Evolutionary conservation across 306 rosid genomes (phyloP).

Genomic region (Acacia melanoxylon): DNA sequence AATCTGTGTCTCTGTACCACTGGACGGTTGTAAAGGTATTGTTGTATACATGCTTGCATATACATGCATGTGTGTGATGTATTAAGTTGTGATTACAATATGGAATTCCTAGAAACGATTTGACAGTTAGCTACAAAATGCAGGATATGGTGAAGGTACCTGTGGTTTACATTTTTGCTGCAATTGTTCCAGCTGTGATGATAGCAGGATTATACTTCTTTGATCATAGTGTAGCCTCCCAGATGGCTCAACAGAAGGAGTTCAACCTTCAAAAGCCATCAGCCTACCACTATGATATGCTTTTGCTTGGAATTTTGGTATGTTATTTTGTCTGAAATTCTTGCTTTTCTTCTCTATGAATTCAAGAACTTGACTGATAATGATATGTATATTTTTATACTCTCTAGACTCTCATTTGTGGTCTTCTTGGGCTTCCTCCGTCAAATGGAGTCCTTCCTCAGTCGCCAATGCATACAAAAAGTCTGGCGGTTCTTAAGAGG

Average conservation of each 20-base stretch:
- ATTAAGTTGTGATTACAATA: background rate
- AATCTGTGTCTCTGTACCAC: slow-evolving; percentile 64
- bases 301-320: slow-evolving; percentile 78
- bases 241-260: slow-evolving; percentile 89
- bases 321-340: slow-evolving; percentile 23
- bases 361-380: background rate
- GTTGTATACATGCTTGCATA: background rate
- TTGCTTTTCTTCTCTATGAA: slow-evolving; percentile 16
- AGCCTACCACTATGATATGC: slow-evolving; percentile 78
- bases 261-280: slow-evolving; percentile 93
- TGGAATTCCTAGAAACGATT: slow-evolving; percentile 5
- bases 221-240: slow-evolving; percentile 91
- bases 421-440: slow-evolving; percentile 90
- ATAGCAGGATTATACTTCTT: slow-evolving; percentile 90
- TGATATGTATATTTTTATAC: slow-evolving; percentile 22
- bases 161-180: slow-evolving; percentile 53
- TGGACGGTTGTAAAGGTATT: slow-evolving; percentile 81
- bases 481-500: slow-evolving; percentile 73
- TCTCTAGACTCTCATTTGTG: slow-evolving; percentile 70
- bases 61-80: background rate
- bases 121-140: slow-evolving; percentile 29
- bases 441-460: slow-evolving; percentile 96
- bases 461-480: slow-evolving; percentile 97
- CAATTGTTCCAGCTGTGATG: slow-evolving; percentile 84
- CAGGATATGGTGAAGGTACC: slow-evolving; percentile 90